Evolutionary conservation across 805 yeast genomes (phyloP).

Genomic region (Saturnispora mendoncae): DNA sequence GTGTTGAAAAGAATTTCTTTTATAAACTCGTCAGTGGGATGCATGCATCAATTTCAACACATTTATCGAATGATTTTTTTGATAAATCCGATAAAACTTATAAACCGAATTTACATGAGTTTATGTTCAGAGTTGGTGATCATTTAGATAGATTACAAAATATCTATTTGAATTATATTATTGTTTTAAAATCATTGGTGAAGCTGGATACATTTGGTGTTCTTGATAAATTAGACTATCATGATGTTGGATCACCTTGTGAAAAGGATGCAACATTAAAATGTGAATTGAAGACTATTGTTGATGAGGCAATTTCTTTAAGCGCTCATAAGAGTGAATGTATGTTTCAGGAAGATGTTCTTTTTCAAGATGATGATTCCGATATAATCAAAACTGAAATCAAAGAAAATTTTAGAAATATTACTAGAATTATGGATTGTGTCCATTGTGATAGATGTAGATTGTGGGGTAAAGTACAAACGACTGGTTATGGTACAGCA

Average conservation of each 20-base stretch:
- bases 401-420: constrained; percentile 76
- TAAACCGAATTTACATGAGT: constrained; percentile 73
- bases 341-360: constrained; percentile 37
- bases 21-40: constrained; percentile 83
- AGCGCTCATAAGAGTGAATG: constrained; percentile 19
- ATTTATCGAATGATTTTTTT: constrained; percentile 75
- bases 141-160: constrained; percentile 84
- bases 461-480: constrained; percentile 96
- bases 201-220: constrained; percentile 36
- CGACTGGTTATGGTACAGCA: constrained; percentile 96
- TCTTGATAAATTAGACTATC: constrained; percentile 22
- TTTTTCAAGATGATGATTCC: constrained; percentile 38
- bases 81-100: constrained; percentile 64
- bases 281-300: constrained; percentile 27
- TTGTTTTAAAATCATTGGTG: constrained; percentile 71
- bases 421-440: constrained; percentile 92
- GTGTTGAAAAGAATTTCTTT: constrained; percentile 82
- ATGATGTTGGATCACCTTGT: constrained; percentile 23
- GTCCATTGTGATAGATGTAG: constrained; percentile 98
- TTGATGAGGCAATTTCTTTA: constrained; percentile 23
- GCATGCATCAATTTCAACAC: constrained; percentile 94
- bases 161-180: constrained; percentile 85
- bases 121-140: constrained; percentile 84
- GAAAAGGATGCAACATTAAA: constrained; percentile 23
- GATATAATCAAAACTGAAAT: constrained; percentile 75